phyloP scores from a whole-genome alignment of 371 early-diverging fungal genomes.

The Zopfochytrium polystomum region DNA sequence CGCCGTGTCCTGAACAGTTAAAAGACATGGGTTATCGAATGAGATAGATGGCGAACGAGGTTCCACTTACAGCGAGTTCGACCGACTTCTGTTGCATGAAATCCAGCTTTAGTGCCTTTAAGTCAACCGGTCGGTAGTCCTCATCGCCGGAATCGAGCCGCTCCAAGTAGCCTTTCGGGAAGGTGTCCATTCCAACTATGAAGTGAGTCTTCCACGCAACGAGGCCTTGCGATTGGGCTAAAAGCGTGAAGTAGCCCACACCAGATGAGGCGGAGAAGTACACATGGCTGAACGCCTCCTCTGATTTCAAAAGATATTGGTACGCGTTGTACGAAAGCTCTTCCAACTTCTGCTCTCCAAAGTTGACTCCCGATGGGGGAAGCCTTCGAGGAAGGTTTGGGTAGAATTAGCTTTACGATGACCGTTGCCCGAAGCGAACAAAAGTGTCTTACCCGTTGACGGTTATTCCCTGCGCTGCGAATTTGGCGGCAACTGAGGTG shows the following conservation, averaged over 20 bases:
- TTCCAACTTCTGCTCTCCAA: conserved; percentile 19
- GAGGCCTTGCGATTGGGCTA: conserved; percentile 30
- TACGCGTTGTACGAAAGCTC: conserved; percentile 25
- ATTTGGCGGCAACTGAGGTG: conserved; percentile 4
- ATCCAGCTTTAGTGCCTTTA: conserved; percentile 26
- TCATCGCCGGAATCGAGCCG: conserved; percentile 22
- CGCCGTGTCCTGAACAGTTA: too few species aligned
- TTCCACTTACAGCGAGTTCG: conserved; percentile 29
- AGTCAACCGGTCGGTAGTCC: conserved; percentile 12
- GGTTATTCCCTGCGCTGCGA: conserved; percentile 7
- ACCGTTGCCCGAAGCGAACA: background rate
- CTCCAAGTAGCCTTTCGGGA: conserved; percentile 12
- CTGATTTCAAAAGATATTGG: conserved; percentile 16
- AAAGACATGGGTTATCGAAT: background rate
- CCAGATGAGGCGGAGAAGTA: conserved; percentile 29
- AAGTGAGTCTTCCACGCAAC: conserved; percentile 24
- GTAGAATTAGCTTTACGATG: background rate
- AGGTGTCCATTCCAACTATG: conserved; percentile 24
- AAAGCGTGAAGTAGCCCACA: conserved; percentile 30
- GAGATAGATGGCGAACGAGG: background rate
- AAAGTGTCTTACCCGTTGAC: conserved; percentile 19
- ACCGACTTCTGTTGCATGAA: conserved; percentile 22
- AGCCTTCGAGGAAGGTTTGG: conserved; percentile 13
- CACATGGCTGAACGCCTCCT: conserved; percentile 17
- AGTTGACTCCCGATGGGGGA: conserved; percentile 19